Evolutionary conservation across 129 eudicot genomes (phyloP), one percentile per base, ranked within the genome.

Genomic region (Logfia minima): DNA sequence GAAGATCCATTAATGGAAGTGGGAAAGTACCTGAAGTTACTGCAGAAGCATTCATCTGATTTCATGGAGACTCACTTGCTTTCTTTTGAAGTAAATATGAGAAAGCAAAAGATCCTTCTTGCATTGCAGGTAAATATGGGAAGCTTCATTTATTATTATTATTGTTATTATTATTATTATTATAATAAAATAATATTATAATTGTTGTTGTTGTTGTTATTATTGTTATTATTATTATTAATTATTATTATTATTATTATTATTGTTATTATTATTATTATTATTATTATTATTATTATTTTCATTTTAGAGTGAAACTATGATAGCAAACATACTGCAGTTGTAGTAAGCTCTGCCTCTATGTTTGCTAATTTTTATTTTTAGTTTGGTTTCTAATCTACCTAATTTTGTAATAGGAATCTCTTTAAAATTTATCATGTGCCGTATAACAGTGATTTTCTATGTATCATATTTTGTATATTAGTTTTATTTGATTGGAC

Each of bases 1-100:
- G 99, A 91, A 82, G 97, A 91, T 79, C 97, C 99, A 35, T 75
- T 94, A 77, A 68, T 85, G 82, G 97, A 94, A 84, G 94, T 94
- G 29, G 86, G 97, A 32, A 94, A 94, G 83, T 94, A 87, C 75
- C 76, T 94, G 84, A 94, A 87, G 87, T 86, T 91, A 71, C 96
- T 94, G 74, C 96, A 91, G 82, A 86, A 84, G 80, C 92, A 94
- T 80, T 94, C 99, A 64, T 79, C 93, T 70, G 93, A 91, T 79
- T 82, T 76, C 76, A 73, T 94, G 66, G 97, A 87, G 88, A 91
- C 99, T 5, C 97, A 94, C 76, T 77, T 94, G 64, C 87, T 91
- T 67, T 94, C 99, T 52, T 94, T 94, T 77, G 97, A 94, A 89
- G 88, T 94, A 21, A 88, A 94, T 79, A 87, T 94, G 93, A 87